Evolutionary conservation across 2,329 filamentous ascomycete species (phyloP).

Genomic region (Exserohilum rostratum): DNA sequence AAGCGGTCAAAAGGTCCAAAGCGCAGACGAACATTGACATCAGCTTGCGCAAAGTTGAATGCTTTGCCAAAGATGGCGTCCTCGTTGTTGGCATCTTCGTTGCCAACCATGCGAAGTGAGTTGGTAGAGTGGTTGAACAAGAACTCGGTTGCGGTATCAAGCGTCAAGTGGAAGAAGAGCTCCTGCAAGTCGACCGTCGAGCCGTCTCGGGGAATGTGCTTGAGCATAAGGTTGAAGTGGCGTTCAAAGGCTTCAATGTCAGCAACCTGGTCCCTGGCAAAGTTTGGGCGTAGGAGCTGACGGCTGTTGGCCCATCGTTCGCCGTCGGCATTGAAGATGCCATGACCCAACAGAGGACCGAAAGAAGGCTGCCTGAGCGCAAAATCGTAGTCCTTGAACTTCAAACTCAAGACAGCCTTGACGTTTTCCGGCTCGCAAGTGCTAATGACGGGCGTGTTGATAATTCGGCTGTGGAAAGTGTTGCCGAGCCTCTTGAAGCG

Average conservation of each 20-base stretch:
- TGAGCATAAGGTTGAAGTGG: slow-evolving; percentile 64
- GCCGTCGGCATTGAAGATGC: slow-evolving; percentile 57
- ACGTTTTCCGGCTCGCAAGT: slow-evolving; percentile 57
- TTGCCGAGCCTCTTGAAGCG: slow-evolving; percentile 35
- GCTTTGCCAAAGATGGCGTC: slow-evolving; percentile 51
- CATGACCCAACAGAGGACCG: slow-evolving; percentile 51
- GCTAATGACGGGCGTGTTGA: slow-evolving; percentile 43
- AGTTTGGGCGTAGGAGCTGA: slow-evolving; percentile 61
- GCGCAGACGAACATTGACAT: slow-evolving; percentile 46
- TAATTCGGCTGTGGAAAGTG: slow-evolving; percentile 51
- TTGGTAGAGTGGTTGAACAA: slow-evolving; percentile 54
- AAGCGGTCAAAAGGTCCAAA: slow-evolving; percentile 45
- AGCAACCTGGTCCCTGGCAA: slow-evolving; percentile 58
- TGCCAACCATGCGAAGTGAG: slow-evolving; percentile 40
- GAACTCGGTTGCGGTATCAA: slow-evolving; percentile 59
- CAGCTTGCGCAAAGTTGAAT: slow-evolving; percentile 52
- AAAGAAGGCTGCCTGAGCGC: slow-evolving; percentile 46
- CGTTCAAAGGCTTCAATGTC: slow-evolving; percentile 64
- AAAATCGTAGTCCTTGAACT: slow-evolving; percentile 56
- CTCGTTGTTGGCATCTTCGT: slow-evolving; percentile 37
- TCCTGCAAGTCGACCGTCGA: slow-evolving; percentile 48
- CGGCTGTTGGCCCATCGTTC: slow-evolving; percentile 49
- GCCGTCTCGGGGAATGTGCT: slow-evolving; percentile 63
- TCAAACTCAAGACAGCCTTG: slow-evolving; percentile 53
- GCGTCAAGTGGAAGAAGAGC: slow-evolving; percentile 57